Evolutionary conservation across 805 yeast species (phyloP), one percentile per base, ranked within the genome.

Genomic region (Nakazawaea molendinolei): DNA sequence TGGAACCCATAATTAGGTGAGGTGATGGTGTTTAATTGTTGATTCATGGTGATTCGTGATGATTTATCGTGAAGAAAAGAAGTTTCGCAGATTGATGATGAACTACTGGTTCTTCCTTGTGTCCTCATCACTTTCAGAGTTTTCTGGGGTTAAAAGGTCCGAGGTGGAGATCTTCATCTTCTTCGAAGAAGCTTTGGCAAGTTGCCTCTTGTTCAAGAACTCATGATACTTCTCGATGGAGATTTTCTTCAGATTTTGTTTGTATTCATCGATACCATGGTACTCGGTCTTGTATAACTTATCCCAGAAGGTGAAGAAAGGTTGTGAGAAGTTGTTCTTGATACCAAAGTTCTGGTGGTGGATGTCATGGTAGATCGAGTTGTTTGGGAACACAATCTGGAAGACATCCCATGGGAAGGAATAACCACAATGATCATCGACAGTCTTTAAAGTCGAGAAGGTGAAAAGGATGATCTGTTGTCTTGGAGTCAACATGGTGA

Each of bases 391-490:
- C 16, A 90, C 39, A 28, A 76, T 54, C 66, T 92, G 98, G 69
- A 92, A 83, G 16, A 89, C 77, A 58, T 92, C 98, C 56, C 66
- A 83, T 12, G 97, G 97, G 38, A 92, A 66, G 20, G 89, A 77
- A 58, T 90, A 92, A n/a, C 98, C 98, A 59, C 97, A 92, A 61
- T 92, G 98, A 58, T 92, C 98, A 56, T 92, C 97, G 33, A 92
- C 95, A 1, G 98, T 92, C 60, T 92, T 92, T 73, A 92, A 60
- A 2, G 98, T 92, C 12, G 96, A 85, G 56, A 92, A 86, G 2
- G 90, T 77, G 60, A 69, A 92, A 38, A 92, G 63, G 9, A 82
- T 46, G 16, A 83, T 63, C 34, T 80, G 65, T 60, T 92, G 97
- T 40, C 95, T 76, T 32, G 86, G 83, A 3, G 83, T 63, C 44